Evolutionary conservation across 140 eudicot species (phyloP), one percentile per base, ranked within the genome.

Genomic region (Stevia rebaudiana): DNA sequence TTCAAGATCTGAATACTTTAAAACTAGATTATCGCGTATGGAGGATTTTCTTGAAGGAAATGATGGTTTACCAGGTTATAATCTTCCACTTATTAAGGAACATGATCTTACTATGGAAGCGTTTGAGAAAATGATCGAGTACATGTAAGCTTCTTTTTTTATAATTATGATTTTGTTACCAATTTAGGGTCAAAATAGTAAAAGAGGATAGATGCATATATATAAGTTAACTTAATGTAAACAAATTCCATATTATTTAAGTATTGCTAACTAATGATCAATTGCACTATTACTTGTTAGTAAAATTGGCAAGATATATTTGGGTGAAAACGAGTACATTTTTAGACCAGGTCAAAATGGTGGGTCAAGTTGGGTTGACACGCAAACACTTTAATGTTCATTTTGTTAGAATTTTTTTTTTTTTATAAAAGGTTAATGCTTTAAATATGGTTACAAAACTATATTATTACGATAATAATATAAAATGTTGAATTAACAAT

Each of bases 101-200:
- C 84, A 70, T 68, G 96, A 91, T 76, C 82, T 91, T 67, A 84
- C 79, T 78, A 76, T 51, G 60, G 85, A 77, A 53, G 89, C 92
- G 50, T 91, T 91, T 75, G 87, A 84, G 81, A 91, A 91, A 71
- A 87, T 91, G 96, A 81, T 91, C 12, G 98, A 91, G 69, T 91
- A 87, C 82, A 91, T 91, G 98, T 87, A 80, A 69, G 95, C 76
- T 22, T 46, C 36, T 46, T 62, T n/a, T 41, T 67, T 68, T 15
- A 50, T 53, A 11, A 47, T 42, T 23, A 28, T 28, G 33, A 28
- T 28, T 28, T 28, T 28, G 33, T 28, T 2, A 28, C 33, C 4
- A 1, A 4, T 28, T 28, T 28, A 28, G 33, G 33, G 2, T 28
- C 33, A 28, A 28, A 4, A 4, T 28, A 4, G 4, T 28, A 28